phyloP scores from a whole-genome alignment of 2,329 filamentous ascomycete species.

The Sclerotinia spermophila region DNA sequence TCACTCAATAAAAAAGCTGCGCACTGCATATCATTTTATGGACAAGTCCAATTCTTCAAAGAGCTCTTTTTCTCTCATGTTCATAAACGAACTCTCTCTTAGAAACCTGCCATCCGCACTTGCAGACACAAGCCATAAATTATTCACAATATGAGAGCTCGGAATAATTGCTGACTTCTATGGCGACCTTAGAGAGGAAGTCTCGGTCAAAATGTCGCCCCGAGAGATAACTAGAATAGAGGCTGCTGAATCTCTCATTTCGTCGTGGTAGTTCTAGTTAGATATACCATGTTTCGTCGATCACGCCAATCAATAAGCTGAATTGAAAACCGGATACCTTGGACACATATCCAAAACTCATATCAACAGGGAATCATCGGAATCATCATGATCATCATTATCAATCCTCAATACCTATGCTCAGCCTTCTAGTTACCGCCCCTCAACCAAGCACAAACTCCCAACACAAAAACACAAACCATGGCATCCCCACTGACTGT shows the following conservation, averaged over 20 bases:
- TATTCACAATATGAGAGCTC: neutral
- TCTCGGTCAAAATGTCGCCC: neutral
- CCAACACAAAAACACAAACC: slow-evolving; percentile 72
- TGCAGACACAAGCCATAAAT: neutral
- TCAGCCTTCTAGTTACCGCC: neutral
- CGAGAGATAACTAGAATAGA: neutral
- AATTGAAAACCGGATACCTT: neutral
- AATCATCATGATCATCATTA: slow-evolving; percentile 2
- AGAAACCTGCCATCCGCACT: neutral
- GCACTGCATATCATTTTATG: neutral
- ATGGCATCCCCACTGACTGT: slow-evolving; percentile 72
- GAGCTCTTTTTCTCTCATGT: neutral
- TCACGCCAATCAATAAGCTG: neutral
- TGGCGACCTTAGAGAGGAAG: neutral
- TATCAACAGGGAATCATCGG: neutral
- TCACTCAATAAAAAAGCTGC: neutral
- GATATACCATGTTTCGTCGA: neutral
- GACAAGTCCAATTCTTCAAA: neutral
- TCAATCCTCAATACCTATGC: neutral
- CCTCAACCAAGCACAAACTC: slow-evolving; percentile 34
- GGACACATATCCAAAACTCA: neutral
- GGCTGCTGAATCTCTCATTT: neutral
- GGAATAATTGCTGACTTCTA: neutral
- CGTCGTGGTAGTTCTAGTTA: neutral
- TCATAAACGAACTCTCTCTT: neutral